Evolutionary conservation across 345 rosid genomes (phyloP), one percentile per base, ranked within the genome.

Genomic region (Boechera stricta): DNA sequence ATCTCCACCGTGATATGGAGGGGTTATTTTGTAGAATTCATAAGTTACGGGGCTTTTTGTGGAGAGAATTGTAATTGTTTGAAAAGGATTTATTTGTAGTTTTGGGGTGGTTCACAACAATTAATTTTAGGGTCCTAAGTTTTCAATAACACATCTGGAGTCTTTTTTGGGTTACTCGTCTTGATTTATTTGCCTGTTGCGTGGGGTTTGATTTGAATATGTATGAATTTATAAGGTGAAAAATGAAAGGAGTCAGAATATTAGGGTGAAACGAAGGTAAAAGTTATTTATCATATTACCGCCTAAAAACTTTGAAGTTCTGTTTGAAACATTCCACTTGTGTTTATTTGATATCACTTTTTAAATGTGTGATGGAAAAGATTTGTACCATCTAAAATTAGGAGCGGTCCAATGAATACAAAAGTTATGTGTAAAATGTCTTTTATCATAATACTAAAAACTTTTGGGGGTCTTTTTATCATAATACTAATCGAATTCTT

Each of bases 221-320:
- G 1, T 61, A 44, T 69, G 64, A 69, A 61, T 32, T 32, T 76
- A 44, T 42, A 33, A 32, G 57, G 63, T 62, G 41, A 52, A 60
- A 59, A 51, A 7, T 51, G 55, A 18, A 21, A 68, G 13, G 13
- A 3, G 36, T 28, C 10, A 75, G 42, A 58, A 12, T 48, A 36
- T n/a, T 59, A 67, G 68, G 53, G 57, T 75, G 5, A 41, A 39
- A 41, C 24, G n/a, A 67, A 74, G 59, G 44, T 48, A 26, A 28
- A 16, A 29, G 6, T 52, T 47, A 74, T 74, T 52, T 35, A 74
- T 74, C 78, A 58, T 67, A 58, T 75, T 75, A 75, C 79, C 79
- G 61, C 79, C 67, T 59, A 10, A 75, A 12, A 47, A 67, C 39
- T 16, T 57, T 57, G 1, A 47, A 67, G 67, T 48, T 75, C 2